Conservation (phyloP, 306 rosid species). For the Castanopsis chinensis region DNA sequence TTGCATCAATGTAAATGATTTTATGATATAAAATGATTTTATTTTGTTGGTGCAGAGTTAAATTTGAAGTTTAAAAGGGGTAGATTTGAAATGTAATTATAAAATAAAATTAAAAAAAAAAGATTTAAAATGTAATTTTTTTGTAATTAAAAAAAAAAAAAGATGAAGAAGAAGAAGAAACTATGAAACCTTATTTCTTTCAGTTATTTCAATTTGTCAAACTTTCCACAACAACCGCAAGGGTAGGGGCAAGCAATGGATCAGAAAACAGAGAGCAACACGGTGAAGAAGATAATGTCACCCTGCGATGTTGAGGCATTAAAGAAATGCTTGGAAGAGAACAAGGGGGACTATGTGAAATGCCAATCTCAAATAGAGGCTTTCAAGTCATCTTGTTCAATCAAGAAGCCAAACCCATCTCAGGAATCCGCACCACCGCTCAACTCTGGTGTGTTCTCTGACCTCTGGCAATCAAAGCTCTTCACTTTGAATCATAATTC, state of each 20-base stretch:
- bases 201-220: no score
- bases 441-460: conserved; percentile 12
- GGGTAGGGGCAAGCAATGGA: conserved; percentile 35
- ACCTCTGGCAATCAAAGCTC: neutral
- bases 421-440: conserved; percentile 28
- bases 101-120: no score
- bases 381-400: conserved; percentile 67
- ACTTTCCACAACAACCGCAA: no score
- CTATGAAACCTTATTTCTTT: no score
- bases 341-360: conserved; percentile 75
- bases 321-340: conserved; percentile 84
- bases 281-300: conserved; percentile 45
- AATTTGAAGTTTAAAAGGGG: no score
- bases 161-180: no score
- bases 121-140: no score
- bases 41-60: no score
- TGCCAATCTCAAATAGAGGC: conserved; percentile 82
- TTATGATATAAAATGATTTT: no score
- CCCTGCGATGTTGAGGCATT: conserved; percentile 84
- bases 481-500: neutral
- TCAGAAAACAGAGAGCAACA: conserved; percentile 27
- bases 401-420: conserved; percentile 52
- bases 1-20: no score
- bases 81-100: no score
- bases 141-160: no score